phyloP scores from a whole-genome alignment of 805 yeast species.

The Candida ascalaphidarum region DNA sequence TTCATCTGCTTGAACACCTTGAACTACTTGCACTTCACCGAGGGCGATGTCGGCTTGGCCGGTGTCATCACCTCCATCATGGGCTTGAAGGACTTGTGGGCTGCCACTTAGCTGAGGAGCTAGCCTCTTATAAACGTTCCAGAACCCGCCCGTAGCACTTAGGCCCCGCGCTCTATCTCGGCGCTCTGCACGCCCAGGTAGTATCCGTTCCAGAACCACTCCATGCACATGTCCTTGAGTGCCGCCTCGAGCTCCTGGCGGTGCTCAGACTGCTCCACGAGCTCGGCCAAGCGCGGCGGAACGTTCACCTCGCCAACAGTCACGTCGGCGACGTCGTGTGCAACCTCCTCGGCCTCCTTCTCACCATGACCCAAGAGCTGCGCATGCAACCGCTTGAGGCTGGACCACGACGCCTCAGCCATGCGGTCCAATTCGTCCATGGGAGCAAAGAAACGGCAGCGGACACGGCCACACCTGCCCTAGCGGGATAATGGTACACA shows the following conservation, averaged over 20 bases:
- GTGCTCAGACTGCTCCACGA: conserved; percentile 10
- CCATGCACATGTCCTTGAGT: conserved; percentile 15
- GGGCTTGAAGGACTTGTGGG: conserved; percentile 73
- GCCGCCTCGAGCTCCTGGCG: conserved; percentile 11
- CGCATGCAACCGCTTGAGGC: too few species aligned
- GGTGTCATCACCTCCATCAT: conserved; percentile 76
- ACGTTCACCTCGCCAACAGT: neutral
- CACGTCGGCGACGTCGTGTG: neutral
- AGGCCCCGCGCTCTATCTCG: neutral
- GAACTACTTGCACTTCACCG: conserved; percentile 52
- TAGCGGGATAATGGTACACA: too few species aligned
- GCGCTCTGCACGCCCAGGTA: conserved; percentile 11
- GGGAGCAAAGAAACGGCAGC: too few species aligned
- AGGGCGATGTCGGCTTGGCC: conserved; percentile 75
- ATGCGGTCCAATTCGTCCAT: too few species aligned
- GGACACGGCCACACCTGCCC: too few species aligned
- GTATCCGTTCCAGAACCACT: conserved; percentile 27
- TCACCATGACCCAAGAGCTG: too few species aligned
- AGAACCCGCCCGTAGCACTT: neutral
- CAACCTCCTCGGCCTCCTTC: too few species aligned
- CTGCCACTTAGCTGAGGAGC: conserved; percentile 27
- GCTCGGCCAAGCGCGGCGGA: conserved; percentile 6
- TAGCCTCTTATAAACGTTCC: conserved; percentile 1
- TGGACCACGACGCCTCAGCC: too few species aligned
- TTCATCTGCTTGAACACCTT: conserved; percentile 69